These are phyloP conservation scores for Boletus sensibilis DNA, from an alignment of 768 basidiomycete genomes.

Conservation along the genomic window DNA sequence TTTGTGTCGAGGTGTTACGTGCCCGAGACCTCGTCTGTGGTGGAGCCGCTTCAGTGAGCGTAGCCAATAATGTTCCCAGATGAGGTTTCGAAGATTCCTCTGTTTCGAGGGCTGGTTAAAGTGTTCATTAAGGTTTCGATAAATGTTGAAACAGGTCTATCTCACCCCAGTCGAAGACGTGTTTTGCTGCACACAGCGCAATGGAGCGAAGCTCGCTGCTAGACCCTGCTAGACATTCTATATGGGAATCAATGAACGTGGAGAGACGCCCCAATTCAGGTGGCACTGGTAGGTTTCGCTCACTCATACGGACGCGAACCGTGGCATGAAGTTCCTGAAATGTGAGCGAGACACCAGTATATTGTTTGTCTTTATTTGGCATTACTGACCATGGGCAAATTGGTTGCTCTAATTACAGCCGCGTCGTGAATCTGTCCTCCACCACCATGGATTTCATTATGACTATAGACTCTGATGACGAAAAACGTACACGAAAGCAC, in stretches of 20 bases:
- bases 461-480: slow-evolving; percentile 81
- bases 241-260: slow-evolving; percentile 50
- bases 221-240: slow-evolving; percentile 56
- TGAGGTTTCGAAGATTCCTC: slow-evolving; percentile 65
- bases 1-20: slow-evolving; percentile 36
- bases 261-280: slow-evolving; percentile 51
- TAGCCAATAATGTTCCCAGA: slow-evolving; percentile 63
- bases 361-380: slow-evolving; percentile 23
- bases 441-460: slow-evolving; percentile 62
- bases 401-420: not conserved
- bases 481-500: slow-evolving; percentile 40
- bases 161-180: slow-evolving; percentile 74
- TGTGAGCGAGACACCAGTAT: not conserved
- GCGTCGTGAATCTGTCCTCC: not conserved
- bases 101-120: slow-evolving; percentile 55
- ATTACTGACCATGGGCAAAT: not conserved
- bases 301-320: slow-evolving; percentile 15
- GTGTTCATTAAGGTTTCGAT: not conserved
- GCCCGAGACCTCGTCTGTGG: slow-evolving; percentile 75
- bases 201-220: slow-evolving; percentile 52
- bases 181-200: slow-evolving; percentile 69
- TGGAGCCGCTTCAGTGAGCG: slow-evolving; percentile 63
- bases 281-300: slow-evolving; percentile 28
- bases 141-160: slow-evolving; percentile 5
- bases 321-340: not conserved